phyloP scores from a whole-genome alignment of 208 protist genomes.

The Leishmania tarentolae region DNA sequence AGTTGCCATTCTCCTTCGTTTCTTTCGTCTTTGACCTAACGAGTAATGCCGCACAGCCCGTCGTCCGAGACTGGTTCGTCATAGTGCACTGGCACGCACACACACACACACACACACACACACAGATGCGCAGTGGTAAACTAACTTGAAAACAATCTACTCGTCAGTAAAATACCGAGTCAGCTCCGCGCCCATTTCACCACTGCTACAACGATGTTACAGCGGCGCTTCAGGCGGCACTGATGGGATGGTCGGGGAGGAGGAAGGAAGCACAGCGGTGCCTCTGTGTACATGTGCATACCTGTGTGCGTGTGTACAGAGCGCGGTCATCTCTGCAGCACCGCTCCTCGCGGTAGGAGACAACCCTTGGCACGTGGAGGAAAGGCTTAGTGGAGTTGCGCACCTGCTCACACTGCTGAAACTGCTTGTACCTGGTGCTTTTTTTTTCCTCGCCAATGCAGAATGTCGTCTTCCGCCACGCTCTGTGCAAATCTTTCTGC shows the following conservation, averaged over 20 bases:
- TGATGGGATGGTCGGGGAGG: neutral
- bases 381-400: neutral
- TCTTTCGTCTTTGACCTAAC: constrained; percentile 10
- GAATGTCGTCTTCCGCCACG: neutral
- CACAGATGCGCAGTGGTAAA: neutral
- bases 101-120: neutral
- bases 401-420: neutral
- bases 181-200: neutral
- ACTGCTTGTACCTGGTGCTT: neutral
- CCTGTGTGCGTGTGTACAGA: neutral
- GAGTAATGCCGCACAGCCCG: constrained; percentile 8
- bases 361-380: neutral
- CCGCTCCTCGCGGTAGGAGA: no score
- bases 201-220: neutral
- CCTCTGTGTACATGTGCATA: neutral
- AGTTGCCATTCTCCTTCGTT: neutral
- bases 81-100: neutral
- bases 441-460: neutral
- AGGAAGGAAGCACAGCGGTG: no score
- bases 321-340: neutral
- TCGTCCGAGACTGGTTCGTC: neutral
- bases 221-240: neutral
- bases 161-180: no score
- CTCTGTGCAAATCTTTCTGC: neutral
- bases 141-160: neutral